Percentiles rank a stretch among this genome's conserved stretches.
Evolutionary conservation across 495 filamentous ascomycete species (phyloP).

Genomic region (Bombardia bombarda): DNA sequence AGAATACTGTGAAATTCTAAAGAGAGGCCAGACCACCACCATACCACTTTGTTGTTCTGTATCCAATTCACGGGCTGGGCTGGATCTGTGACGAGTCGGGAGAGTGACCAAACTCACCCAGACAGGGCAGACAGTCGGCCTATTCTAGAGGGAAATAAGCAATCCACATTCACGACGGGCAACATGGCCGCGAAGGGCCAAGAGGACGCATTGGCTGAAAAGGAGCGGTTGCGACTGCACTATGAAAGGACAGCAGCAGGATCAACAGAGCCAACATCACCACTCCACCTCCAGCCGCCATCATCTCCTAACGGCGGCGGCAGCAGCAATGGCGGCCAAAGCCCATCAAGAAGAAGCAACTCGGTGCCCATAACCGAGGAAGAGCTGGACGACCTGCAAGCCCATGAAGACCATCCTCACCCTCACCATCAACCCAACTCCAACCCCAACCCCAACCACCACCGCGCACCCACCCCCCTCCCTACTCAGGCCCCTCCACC

Average conservation of each 20-base stretch:
- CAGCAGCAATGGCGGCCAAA: not conserved
- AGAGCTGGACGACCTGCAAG: not conserved
- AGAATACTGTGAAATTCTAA: too few relatives aligned
- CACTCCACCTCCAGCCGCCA: not conserved
- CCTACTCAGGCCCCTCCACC: constrained; percentile 37
- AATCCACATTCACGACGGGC: too few relatives aligned
- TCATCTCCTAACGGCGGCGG: not conserved
- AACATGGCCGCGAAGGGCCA: too few relatives aligned
- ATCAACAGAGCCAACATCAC: constrained; percentile 1
- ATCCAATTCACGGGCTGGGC: too few relatives aligned
- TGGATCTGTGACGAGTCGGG: too few relatives aligned
- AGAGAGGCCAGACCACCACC: too few relatives aligned
- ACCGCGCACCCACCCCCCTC: constrained; percentile 24
- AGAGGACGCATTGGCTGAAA: constrained; percentile 3
- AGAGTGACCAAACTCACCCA: too few relatives aligned
- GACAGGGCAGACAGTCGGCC: too few relatives aligned
- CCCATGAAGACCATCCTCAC: not conserved
- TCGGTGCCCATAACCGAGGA: constrained; percentile 9
- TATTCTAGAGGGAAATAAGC: too few relatives aligned
- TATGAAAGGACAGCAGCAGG: constrained; percentile 4
- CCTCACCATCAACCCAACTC: not conserved
- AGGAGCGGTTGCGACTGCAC: constrained; percentile 8
- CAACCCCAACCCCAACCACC: not conserved
- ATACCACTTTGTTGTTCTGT: too few relatives aligned
- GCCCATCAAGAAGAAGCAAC: too few relatives aligned